Evolutionary conservation across 2,329 filamentous ascomycete species (phyloP).

Genomic region (Tolypocladium sp.): DNA sequence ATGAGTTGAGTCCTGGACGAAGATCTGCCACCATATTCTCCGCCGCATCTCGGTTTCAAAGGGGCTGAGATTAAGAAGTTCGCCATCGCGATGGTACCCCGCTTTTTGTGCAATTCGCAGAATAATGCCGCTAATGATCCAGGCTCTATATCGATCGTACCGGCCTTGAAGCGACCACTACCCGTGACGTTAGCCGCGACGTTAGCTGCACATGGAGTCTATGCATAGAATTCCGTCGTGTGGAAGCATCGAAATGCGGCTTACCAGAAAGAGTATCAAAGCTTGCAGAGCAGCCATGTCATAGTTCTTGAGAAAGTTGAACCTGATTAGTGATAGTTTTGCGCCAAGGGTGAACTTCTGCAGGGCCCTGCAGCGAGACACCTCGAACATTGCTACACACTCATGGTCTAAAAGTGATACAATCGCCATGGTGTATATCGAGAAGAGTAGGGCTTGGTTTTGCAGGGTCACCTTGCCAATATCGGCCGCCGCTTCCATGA

Average conservation of each 20-base stretch:
- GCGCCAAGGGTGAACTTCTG: slow-evolving; percentile 42
- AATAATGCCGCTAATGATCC: slow-evolving; percentile 51
- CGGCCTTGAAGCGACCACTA: slow-evolving; percentile 49
- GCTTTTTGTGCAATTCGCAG: slow-evolving; percentile 60
- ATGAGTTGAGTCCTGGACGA: slow-evolving; percentile 47
- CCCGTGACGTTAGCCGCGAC: background rate
- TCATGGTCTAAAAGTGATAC: slow-evolving; percentile 46
- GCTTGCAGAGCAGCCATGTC: slow-evolving; percentile 52
- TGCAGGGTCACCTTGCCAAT: slow-evolving; percentile 45
- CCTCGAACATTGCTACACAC: slow-evolving; percentile 40
- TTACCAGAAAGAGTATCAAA: slow-evolving; percentile 47
- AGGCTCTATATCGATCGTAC: slow-evolving; percentile 49
- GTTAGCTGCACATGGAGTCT: too few species aligned
- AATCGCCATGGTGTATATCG: slow-evolving; percentile 55
- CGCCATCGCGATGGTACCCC: slow-evolving; percentile 56
- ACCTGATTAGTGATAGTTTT: slow-evolving; percentile 37
- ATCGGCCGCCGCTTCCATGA: slow-evolving; percentile 53
- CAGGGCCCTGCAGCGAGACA: slow-evolving; percentile 38
- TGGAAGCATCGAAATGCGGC: too few species aligned
- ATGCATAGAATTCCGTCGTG: too few species aligned
- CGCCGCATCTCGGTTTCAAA: slow-evolving; percentile 62
- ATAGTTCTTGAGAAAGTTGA: slow-evolving; percentile 49
- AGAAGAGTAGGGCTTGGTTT: slow-evolving; percentile 52
- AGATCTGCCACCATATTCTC: slow-evolving; percentile 57
- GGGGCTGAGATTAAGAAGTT: slow-evolving; percentile 43